These are phyloP conservation scores for Pleurotus salmoneostramineus DNA, from an alignment of 768 basidiomycete genomes.

Conservation along the genomic window DNA sequence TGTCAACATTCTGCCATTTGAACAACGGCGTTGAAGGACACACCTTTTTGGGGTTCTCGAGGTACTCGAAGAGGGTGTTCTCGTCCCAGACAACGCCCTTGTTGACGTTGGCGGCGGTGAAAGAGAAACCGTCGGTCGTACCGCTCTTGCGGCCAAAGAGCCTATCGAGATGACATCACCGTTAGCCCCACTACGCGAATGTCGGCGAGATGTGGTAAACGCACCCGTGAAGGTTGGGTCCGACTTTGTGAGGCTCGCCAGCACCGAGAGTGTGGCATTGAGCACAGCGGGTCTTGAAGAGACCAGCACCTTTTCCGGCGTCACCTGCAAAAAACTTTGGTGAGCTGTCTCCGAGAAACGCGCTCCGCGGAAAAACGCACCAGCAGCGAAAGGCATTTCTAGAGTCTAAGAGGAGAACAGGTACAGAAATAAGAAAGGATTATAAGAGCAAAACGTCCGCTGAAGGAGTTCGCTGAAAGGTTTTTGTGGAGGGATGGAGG, in stretches of 20 bases:
- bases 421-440: constrained; percentile 17
- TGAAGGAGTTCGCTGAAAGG: constrained; percentile 8
- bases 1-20: not conserved
- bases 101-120: constrained; percentile 93
- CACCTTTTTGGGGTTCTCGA: constrained; percentile 97
- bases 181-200: not conserved
- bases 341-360: not conserved
- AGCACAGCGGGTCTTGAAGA: constrained; percentile 95
- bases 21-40: constrained; percentile 13
- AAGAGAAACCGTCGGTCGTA: constrained; percentile 80
- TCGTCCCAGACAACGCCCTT: constrained; percentile 89
- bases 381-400: constrained; percentile 38
- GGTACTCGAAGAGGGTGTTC: constrained; percentile 90
- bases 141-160: constrained; percentile 87
- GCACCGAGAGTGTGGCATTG: constrained; percentile 89
- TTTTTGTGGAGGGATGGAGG: constrained; percentile 12
- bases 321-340: constrained; percentile 52
- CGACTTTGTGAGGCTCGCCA: constrained; percentile 83
- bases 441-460: constrained; percentile 10
- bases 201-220: constrained; percentile 19
- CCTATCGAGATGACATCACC: constrained; percentile 29
- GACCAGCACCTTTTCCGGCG: constrained; percentile 81
- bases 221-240: constrained; percentile 93
- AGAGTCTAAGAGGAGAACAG: constrained; percentile 13
- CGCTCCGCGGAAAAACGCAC: constrained; percentile 19